phyloP scores from a whole-genome alignment of 495 filamentous ascomycete genomes.

The Penicillium turbatum region DNA sequence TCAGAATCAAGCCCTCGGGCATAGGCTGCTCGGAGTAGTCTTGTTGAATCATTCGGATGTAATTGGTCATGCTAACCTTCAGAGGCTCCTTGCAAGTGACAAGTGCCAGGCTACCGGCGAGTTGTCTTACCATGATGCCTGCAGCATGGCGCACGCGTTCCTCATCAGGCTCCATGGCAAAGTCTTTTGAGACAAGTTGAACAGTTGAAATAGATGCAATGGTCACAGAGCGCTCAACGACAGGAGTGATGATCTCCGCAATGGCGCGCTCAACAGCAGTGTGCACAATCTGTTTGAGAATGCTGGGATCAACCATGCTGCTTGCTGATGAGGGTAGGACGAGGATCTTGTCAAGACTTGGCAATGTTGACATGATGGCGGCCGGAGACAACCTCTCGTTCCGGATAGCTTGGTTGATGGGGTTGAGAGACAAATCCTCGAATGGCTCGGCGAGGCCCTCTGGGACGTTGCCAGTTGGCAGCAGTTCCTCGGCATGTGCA shows the following conservation, averaged over 20 bases:
- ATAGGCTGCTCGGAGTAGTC: slow-evolving; percentile 68
- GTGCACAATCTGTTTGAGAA: slow-evolving; percentile 76
- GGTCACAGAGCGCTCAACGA: slow-evolving; percentile 94
- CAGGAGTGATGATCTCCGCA: slow-evolving; percentile 90
- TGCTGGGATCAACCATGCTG: slow-evolving; percentile 61
- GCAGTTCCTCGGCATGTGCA: slow-evolving; percentile 54
- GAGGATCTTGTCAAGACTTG: slow-evolving; percentile 70
- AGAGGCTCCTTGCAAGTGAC: slow-evolving; percentile 98
- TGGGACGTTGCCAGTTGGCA: slow-evolving; percentile 50
- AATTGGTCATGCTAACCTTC: slow-evolving; percentile 91
- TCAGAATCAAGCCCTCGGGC: slow-evolving; percentile 83
- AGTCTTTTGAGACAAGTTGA: slow-evolving; percentile 93
- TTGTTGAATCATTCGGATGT: slow-evolving; percentile 74
- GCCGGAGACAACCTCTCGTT: slow-evolving; percentile 68
- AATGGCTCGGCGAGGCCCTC: slow-evolving; percentile 74
- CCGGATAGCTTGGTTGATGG: slow-evolving; percentile 62
- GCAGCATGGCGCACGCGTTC: slow-evolving; percentile 77
- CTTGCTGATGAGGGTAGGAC: slow-evolving; percentile 72
- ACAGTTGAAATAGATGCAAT: slow-evolving; percentile 94
- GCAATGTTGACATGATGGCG: slow-evolving; percentile 67
- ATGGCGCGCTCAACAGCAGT: slow-evolving; percentile 81
- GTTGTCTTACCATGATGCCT: slow-evolving; percentile 84
- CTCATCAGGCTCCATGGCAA: slow-evolving; percentile 87
- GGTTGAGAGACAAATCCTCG: slow-evolving; percentile 69
- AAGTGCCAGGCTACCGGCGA: slow-evolving; percentile 85